phyloP scores from a whole-genome alignment of 805 yeast species.

The Kuraishia capsulata region DNA sequence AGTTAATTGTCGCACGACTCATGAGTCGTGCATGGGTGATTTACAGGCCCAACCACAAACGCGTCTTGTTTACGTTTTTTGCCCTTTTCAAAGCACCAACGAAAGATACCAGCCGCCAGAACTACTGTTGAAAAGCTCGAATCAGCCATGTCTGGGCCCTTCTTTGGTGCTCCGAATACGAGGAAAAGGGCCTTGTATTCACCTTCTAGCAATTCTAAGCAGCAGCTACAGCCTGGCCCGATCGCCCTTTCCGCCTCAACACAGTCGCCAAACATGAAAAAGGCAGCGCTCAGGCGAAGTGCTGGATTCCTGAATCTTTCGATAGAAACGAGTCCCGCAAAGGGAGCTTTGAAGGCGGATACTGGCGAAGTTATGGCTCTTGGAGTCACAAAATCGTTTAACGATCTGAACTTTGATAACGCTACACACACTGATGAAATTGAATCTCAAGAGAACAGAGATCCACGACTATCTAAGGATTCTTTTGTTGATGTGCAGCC shows the following conservation, averaged over 20 bases:
- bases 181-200: conserved; percentile 3
- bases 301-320: conserved; percentile 43
- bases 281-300: conserved; percentile 36
- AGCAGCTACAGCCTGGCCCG: neutral
- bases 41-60: no score
- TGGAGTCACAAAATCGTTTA: conserved; percentile 24
- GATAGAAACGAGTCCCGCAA: conserved; percentile 25
- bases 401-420: conserved; percentile 19
- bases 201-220: conserved; percentile 1
- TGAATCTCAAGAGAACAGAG: conserved; percentile 4
- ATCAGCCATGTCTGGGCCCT: neutral
- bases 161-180: conserved; percentile 1
- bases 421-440: conserved; percentile 7
- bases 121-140: no score
- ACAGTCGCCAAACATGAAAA: conserved; percentile 9
- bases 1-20: no score
- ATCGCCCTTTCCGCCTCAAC: neutral
- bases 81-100: no score
- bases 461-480: no score
- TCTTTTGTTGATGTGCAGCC: no score
- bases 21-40: no score
- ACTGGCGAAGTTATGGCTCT: conserved; percentile 15
- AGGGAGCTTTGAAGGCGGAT: conserved; percentile 12
- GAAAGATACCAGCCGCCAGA: no score
- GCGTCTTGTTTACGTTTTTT: no score